Base-by-base conservation (phyloP, 2,329 filamentous ascomycete species). In the Malbranchea zuffiana region DNA sequence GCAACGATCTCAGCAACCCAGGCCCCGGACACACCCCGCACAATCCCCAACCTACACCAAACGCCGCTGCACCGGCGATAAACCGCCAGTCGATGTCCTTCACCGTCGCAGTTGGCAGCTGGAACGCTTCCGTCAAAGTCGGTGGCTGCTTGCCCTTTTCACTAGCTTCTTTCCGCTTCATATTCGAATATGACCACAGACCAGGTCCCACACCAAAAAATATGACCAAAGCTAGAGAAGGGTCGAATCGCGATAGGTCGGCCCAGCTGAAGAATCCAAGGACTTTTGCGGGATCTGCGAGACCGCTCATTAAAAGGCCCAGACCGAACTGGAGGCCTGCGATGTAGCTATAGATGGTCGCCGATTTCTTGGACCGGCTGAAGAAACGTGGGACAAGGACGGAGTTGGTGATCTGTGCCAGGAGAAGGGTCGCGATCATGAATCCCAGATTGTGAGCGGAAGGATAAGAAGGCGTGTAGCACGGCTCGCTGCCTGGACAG, bases 11-110 rank as follows among this genome's bases (percentile, higher is more conserved):
- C 46, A 72, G 41, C 11, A 69, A 50, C 0, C 65, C 68, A 6
- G 69, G 67, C 0, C 69, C 69, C 7, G 69, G 69, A 49, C 69
- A 72, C 1, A 66, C 61, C 1, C 69, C 69, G 8, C 53, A 56
- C 41, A 69, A 44, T 0, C 69, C 69, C 68, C 69, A 73, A 0
- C 62, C 67, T 17, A 70, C 35, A 0, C 69, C 69, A 50, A 72
- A 73, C 1, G 57, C 54, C 13, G 53, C 55, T 3, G 66, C 62
- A 2, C 69, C 69, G 2, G 55, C 47, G 8, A 72, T 44, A 45
- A 72, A 68, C 25, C 55, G 62, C 54, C 55, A 61, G 46, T 71
- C 64, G 8, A 68, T 63, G 44, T 70, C 67, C 12, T 56, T 56
- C 10, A 66, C 49, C 0, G 60, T 67, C 13, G 61, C 60, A 0